Conservation (phyloP, 805 yeast genomes). For the Saccharomycopsis amapae region DNA sequence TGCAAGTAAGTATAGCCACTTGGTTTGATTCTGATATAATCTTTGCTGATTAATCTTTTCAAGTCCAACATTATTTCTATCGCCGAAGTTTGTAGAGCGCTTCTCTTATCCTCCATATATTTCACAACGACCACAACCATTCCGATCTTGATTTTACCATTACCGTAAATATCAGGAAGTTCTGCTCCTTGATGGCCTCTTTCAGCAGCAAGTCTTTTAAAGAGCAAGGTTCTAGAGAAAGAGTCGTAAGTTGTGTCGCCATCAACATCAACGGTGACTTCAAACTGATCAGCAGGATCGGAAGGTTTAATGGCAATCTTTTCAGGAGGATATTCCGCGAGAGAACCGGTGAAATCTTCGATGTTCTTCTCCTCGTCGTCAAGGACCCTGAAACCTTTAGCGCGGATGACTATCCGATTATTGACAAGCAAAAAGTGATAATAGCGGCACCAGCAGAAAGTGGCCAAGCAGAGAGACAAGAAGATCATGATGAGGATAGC, state of each 20-base stretch:
- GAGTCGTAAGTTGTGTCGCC: background rate
- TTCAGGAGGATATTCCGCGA: background rate
- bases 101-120: too few species aligned
- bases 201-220: background rate
- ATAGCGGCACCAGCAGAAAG: conserved; percentile 11
- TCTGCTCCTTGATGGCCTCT: background rate
- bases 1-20: too few species aligned
- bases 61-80: too few species aligned
- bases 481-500: conserved; percentile 2
- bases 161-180: background rate
- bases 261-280: background rate
- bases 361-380: background rate
- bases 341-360: background rate
- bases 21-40: too few species aligned
- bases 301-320: background rate
- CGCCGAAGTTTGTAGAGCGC: too few species aligned
- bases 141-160: background rate
- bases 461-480: background rate
- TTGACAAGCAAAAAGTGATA: background rate
- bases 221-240: background rate
- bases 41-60: too few species aligned
- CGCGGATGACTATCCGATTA: conserved; percentile 6
- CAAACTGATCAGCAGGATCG: background rate
- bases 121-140: conserved; percentile 1
- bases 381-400: conserved; percentile 5